phyloP scores from a whole-genome alignment of 169 alveolate genomes.

The Amoebophrya sp. region DNA sequence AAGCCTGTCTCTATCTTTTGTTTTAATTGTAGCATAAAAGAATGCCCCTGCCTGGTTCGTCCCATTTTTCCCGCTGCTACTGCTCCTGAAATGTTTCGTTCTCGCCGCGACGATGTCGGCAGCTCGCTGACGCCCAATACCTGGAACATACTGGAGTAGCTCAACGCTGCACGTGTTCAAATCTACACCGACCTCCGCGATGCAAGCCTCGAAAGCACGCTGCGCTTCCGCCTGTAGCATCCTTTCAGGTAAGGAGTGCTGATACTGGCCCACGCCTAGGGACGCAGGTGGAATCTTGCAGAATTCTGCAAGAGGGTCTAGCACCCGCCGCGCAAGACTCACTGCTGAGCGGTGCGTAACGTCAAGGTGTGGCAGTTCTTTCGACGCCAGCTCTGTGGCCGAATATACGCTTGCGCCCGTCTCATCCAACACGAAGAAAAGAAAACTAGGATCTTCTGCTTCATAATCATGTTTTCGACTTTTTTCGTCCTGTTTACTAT shows the following conservation, averaged over 20 bases:
- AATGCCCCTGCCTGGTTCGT: background rate
- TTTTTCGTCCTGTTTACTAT: background rate
- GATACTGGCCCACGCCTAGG: constrained; percentile 15
- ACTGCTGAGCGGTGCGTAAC: background rate
- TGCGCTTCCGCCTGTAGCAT: background rate
- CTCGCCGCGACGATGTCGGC: background rate
- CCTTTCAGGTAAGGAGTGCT: background rate
- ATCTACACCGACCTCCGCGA: background rate
- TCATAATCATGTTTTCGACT: too few relatives aligned
- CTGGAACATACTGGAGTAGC: background rate
- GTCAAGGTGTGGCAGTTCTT: background rate
- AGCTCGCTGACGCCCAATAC: background rate
- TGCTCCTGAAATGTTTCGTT: background rate
- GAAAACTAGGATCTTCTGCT: background rate
- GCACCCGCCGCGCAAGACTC: background rate
- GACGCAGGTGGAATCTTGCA: background rate
- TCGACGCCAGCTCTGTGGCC: background rate
- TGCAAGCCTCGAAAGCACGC: background rate
- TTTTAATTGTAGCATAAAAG: background rate
- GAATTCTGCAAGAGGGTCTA: background rate
- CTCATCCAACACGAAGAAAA: background rate
- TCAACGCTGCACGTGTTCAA: background rate
- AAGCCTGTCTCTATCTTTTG: background rate
- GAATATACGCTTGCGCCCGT: constrained; percentile 2
- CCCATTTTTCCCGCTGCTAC: background rate